These are phyloP conservation scores for barrel medic (Medicago truncatula) DNA, from an alignment of 306 rosid species.

Conservation along the genomic window DNA sequence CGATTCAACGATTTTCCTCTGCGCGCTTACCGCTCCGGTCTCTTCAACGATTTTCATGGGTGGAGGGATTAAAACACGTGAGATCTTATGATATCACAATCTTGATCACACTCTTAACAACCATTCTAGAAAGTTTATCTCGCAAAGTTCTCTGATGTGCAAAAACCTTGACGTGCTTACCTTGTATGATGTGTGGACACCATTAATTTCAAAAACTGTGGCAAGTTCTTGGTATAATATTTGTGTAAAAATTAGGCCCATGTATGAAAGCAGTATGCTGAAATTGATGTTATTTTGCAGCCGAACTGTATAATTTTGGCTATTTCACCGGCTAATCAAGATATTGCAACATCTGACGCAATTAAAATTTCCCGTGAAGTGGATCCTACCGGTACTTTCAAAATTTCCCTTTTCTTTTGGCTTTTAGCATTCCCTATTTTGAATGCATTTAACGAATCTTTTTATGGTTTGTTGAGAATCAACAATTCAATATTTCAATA, in stretches of 20 bases:
- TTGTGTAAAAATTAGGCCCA: not conserved
- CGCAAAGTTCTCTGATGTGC: not conserved
- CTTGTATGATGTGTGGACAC: conserved; percentile 21
- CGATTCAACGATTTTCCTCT: too few relatives aligned
- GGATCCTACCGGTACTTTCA: conserved; percentile 80
- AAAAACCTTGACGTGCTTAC: conserved; percentile 5
- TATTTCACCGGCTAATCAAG: conserved; percentile 97
- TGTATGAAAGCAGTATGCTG: conserved; percentile 25
- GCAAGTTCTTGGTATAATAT: not conserved
- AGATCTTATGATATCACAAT: too few relatives aligned
- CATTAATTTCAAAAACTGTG: conserved; percentile 2
- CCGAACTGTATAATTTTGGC: conserved; percentile 96
- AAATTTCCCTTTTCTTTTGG: conserved; percentile 1
- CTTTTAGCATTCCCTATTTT: conserved; percentile 11
- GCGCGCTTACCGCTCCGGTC: too few relatives aligned
- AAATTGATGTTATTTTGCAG: conserved; percentile 57
- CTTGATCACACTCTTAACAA: too few relatives aligned
- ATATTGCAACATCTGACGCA: conserved; percentile 98
- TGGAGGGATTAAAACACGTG: too few relatives aligned
- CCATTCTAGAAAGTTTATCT: conserved; percentile 6
- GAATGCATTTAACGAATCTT: conserved; percentile 14
- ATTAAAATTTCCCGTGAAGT: conserved; percentile 95
- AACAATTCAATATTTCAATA: not conserved
- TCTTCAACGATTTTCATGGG: too few relatives aligned
- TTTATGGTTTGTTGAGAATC: conserved; percentile 19